phyloP scores from a whole-genome alignment of 305 asterid genomes.

The Andrographis paniculata region DNA sequence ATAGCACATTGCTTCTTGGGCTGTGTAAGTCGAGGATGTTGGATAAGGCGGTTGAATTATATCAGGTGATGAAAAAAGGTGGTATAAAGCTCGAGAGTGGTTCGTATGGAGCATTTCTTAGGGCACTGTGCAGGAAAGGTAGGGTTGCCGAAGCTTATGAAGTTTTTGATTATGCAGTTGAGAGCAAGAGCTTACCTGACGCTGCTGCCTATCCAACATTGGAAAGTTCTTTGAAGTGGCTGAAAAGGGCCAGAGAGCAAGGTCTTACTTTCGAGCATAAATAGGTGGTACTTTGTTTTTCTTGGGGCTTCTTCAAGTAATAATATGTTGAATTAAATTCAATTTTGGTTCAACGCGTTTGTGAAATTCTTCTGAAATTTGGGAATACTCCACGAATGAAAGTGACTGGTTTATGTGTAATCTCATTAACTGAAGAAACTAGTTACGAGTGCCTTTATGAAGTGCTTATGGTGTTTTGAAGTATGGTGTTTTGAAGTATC shows the following conservation, averaged over 20 bases:
- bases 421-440: no score
- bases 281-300: slow-evolving; percentile 19
- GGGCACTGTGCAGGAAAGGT: slow-evolving; percentile 68
- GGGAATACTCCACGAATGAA: no score
- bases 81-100: slow-evolving; percentile 59
- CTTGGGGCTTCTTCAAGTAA: slow-evolving; percentile 4
- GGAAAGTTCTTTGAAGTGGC: slow-evolving; percentile 77
- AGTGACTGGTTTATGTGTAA: no score
- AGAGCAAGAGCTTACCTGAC: slow-evolving; percentile 81
- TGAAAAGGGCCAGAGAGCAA: slow-evolving; percentile 68
- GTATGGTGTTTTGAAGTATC: no score
- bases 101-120: slow-evolving; percentile 68
- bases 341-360: background rate
- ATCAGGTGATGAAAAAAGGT: slow-evolving; percentile 54
- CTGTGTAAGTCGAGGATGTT: slow-evolving; percentile 66
- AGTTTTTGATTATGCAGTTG: slow-evolving; percentile 78
- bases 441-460: no score
- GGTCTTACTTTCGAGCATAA: slow-evolving; percentile 47
- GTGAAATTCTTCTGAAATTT: background rate
- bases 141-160: slow-evolving; percentile 85
- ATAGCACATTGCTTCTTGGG: slow-evolving; percentile 84
- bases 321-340: slow-evolving; percentile 10
- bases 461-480: no score
- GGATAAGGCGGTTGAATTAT: slow-evolving; percentile 65
- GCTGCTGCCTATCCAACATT: slow-evolving; percentile 68